Evolutionary conservation across 164 flowering plant species (phyloP).

Genomic region (Chimonanthus praecox): DNA sequence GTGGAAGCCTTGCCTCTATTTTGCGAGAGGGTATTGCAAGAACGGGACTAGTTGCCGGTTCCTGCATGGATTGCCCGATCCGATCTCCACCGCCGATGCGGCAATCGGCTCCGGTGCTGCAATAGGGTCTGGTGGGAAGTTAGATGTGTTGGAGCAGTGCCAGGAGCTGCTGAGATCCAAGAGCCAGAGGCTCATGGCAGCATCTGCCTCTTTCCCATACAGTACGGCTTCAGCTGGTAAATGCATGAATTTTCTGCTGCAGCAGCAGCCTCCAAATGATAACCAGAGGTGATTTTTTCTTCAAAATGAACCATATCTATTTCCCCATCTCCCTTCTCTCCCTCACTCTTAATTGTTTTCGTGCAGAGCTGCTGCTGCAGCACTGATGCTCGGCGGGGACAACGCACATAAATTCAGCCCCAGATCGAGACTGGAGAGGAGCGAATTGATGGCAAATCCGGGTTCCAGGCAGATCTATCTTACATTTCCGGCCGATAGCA

Average conservation of each 20-base stretch:
- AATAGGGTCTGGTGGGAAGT: conserved; percentile 16
- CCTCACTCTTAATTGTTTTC: not conserved
- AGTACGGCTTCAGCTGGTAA: conserved; percentile 26
- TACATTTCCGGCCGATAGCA: conserved; percentile 96
- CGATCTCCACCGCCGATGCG: conserved; percentile 17
- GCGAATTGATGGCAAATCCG: conserved; percentile 44
- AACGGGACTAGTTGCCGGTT: conserved; percentile 66
- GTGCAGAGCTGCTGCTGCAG: conserved; percentile 44
- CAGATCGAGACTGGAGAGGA: conserved; percentile 36
- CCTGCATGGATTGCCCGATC: conserved; percentile 36
- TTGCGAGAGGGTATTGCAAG: conserved; percentile 68
- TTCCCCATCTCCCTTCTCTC: not conserved
- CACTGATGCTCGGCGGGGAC: conserved; percentile 43
- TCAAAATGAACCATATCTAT: not conserved
- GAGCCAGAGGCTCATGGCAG: conserved; percentile 43
- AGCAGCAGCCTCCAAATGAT: conserved; percentile 32
- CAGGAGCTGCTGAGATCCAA: conserved; percentile 58
- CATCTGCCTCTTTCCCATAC: conserved; percentile 38
- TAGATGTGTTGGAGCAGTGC: conserved; percentile 49
- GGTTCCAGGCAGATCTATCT: conserved; percentile 75
- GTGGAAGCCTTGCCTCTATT: conserved; percentile 75
- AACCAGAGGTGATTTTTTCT: conserved; percentile 43
- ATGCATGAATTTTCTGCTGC: conserved; percentile 44
- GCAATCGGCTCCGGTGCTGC: conserved; percentile 18
- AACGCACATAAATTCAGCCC: conserved; percentile 50